Evolutionary conservation across 1,139 yeast genomes (phyloP), one percentile per base, ranked within the genome.

Genomic region (Debaryomyces fabryi): DNA sequence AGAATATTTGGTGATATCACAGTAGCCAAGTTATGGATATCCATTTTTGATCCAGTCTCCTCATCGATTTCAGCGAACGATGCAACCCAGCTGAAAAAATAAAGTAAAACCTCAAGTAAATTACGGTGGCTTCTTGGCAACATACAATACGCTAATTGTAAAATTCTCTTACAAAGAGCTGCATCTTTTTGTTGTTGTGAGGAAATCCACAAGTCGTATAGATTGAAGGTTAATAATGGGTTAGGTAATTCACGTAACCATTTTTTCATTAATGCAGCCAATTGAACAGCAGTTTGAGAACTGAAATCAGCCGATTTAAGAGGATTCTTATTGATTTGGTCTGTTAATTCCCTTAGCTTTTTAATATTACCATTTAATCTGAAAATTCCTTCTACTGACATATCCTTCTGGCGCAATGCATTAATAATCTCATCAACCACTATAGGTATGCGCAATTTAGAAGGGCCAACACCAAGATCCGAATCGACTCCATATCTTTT

Each of bases 371-470:
- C 99, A 64, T 95, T 95, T 63, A 92, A 88, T 60, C 99, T 81
- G 75, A 95, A 95, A 8, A 95, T 88, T 50, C 99, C 99, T 68
- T 93, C 99, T 18, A 91, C 93, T 3, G 97, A 88, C 89, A 95
- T 86, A 69, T 93, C 98, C 75, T 89, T 90, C 50, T 88, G 96
- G 50, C 89, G 81, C 72, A 95, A 81, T 1, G 96, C 89, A 43
- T 82, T 81, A 41, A 95, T 82, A 15, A 92, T 74, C 60, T 93
- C 98, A 61, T 93, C 98, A 46, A 95, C 78, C 40, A 95, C 77
- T 45, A 89, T 81, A 0, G 99, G 99, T 39, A 95, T 88, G 38
- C 86, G 78, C 41, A 93, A 77, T 58, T 84, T 85, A 0, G 85
- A 73, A 0, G 96, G 93, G 0, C 97, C 97, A 36, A 88, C 89